phyloP scores from a whole-genome alignment of 257 asterid species.

The Solanum megistacrolobum region DNA sequence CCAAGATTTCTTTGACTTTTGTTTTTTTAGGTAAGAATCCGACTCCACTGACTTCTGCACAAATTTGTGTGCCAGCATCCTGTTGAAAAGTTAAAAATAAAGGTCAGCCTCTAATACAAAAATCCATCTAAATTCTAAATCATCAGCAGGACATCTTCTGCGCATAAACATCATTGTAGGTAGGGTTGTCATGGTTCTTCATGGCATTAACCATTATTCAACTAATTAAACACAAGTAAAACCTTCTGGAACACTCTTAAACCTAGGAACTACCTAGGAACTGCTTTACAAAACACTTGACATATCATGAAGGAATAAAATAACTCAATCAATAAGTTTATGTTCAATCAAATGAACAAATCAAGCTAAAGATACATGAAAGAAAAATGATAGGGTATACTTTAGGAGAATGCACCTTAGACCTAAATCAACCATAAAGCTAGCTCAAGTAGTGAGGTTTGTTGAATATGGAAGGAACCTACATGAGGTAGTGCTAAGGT shows the following conservation, averaged over 20 bases:
- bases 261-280: background rate
- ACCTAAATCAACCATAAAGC: background rate
- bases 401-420: background rate
- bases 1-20: conserved; percentile 70
- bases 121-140: background rate
- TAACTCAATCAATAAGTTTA: background rate
- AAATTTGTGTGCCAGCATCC: conserved; percentile 98
- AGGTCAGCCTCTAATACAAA: background rate
- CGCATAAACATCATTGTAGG: background rate
- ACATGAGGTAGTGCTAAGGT: background rate
- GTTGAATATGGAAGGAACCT: background rate
- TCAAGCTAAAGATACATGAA: background rate
- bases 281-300: background rate
- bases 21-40: conserved; percentile 38
- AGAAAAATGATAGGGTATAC: background rate
- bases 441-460: background rate
- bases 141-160: background rate
- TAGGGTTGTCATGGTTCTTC: background rate
- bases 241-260: background rate
- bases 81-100: conserved; percentile 21
- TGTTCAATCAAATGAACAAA: background rate
- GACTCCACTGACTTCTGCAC: conserved; percentile 71
- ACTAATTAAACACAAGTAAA: background rate
- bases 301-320: background rate
- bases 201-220: background rate